phyloP scores from a whole-genome alignment of 805 yeast genomes.

The Metschnikowia dekortorum region DNA sequence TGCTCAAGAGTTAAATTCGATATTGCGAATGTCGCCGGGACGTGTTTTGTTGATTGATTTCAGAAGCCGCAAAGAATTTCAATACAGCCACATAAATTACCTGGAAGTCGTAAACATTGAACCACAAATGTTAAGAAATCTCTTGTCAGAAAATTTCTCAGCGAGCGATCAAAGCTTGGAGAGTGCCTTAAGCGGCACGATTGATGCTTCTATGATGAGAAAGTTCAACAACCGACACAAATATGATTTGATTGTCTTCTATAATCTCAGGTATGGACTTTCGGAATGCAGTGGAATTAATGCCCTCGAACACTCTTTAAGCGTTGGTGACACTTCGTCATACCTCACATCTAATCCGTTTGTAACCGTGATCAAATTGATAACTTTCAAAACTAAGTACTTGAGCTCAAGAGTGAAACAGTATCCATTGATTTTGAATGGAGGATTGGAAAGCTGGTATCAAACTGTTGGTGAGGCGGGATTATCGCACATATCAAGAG shows the following conservation, averaged over 20 bases:
- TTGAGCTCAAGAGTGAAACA: slow-evolving; percentile 30
- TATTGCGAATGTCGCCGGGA: slow-evolving; percentile 5
- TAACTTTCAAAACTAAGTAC: slow-evolving; percentile 29
- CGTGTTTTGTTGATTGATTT: slow-evolving; percentile 64
- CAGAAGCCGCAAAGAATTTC: slow-evolving; percentile 57
- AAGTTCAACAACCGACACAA: slow-evolving; percentile 49
- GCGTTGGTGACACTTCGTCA: slow-evolving; percentile 33
- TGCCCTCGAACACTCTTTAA: slow-evolving; percentile 33
- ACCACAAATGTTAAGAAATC: slow-evolving; percentile 38
- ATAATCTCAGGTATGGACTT: slow-evolving; percentile 47
- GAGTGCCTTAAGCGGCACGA: slow-evolving; percentile 48
- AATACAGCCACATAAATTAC: slow-evolving; percentile 57
- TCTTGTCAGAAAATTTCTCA: slow-evolving; percentile 26
- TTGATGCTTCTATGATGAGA: slow-evolving; percentile 52
- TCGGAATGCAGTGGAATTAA: slow-evolving; percentile 27
- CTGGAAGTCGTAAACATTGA: slow-evolving; percentile 67
- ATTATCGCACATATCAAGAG: slow-evolving; percentile 3
- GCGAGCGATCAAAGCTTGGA: slow-evolving; percentile 65
- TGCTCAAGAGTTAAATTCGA: slow-evolving; percentile 7
- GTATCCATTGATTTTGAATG: slow-evolving; percentile 32
- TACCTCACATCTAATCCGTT: slow-evolving; percentile 55
- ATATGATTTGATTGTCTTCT: slow-evolving; percentile 62
- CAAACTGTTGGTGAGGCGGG: slow-evolving; percentile 25
- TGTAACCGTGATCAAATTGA: slow-evolving; percentile 36
- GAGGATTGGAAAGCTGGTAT: slow-evolving; percentile 36